phyloP scores from a whole-genome alignment of 129 eudicot species.

The Artemisia argyi region DNA sequence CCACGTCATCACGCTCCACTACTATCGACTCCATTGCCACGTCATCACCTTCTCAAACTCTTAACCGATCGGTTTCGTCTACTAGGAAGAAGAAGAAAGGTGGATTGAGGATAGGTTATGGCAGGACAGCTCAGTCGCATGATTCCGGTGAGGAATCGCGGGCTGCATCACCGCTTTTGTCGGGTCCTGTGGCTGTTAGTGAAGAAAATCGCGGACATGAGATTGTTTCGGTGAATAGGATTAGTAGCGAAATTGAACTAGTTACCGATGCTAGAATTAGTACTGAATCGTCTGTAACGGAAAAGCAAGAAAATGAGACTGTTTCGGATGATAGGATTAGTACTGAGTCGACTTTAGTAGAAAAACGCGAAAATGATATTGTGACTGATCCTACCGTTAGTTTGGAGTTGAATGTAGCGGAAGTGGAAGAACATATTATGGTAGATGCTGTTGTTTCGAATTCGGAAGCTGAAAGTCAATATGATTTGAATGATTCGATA shows the following conservation, averaged over 20 bases:
- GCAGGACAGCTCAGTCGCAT: slow-evolving; percentile 28
- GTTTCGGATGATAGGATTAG: no score
- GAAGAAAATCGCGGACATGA: background rate
- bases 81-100: slow-evolving; percentile 63
- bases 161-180: background rate
- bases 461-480: slow-evolving; percentile 11
- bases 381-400: no score
- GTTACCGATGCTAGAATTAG: no score
- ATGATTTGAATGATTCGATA: slow-evolving; percentile 24
- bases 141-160: slow-evolving; percentile 7
- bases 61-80: slow-evolving; percentile 24
- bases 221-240: no score
- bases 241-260: no score
- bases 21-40: slow-evolving; percentile 15
- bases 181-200: slow-evolving; percentile 4
- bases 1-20: slow-evolving; percentile 26
- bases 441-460: slow-evolving; percentile 19
- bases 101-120: slow-evolving; percentile 67
- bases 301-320: no score
- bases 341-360: no score
- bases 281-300: no score
- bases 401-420: background rate
- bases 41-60: slow-evolving; percentile 15
- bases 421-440: slow-evolving; percentile 24
- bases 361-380: background rate